Evolutionary conservation across 257 asterid genomes (phyloP).

Genomic region (Hygrophila difformis): DNA sequence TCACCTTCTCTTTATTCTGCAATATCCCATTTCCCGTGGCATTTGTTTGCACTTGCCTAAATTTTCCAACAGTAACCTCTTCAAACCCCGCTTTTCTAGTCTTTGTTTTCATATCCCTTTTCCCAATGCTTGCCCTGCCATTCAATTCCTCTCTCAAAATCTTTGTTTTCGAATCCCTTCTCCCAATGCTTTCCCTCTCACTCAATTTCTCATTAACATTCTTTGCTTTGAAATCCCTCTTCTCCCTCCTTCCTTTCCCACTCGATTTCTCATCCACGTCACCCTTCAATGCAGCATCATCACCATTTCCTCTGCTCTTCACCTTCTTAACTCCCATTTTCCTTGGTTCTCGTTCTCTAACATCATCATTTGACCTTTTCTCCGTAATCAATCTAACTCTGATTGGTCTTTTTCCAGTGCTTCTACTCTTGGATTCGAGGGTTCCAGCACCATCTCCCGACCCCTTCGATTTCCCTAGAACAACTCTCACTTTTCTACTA

Average conservation of each 20-base stretch:
- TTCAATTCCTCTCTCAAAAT: constrained; percentile 18
- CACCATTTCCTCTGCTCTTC: constrained; percentile 21
- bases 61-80: constrained; percentile 14
- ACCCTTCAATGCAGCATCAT: constrained; percentile 14
- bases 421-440: constrained; percentile 14
- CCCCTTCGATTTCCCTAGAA: constrained; percentile 18
- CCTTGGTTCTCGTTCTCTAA: constrained; percentile 12
- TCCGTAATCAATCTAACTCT: constrained; percentile 14
- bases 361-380: constrained; percentile 15
- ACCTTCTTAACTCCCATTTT: constrained; percentile 16
- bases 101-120: constrained; percentile 22
- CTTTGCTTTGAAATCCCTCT: constrained; percentile 22
- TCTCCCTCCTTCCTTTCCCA: constrained; percentile 7
- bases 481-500: constrained; percentile 21
- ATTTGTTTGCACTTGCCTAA: constrained; percentile 14
- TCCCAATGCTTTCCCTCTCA: constrained; percentile 14
- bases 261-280: constrained; percentile 17
- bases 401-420: constrained; percentile 19
- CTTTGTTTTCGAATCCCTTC: constrained; percentile 22
- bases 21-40: constrained; percentile 19
- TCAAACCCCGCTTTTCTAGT: constrained; percentile 23
- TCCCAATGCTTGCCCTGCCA: constrained; percentile 8
- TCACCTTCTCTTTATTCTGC: constrained; percentile 18
- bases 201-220: too few relatives aligned
- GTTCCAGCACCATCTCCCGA: constrained; percentile 20